Conservation (phyloP, 352 stramenopile species). For the Elongisporangium prolatum region DNA sequence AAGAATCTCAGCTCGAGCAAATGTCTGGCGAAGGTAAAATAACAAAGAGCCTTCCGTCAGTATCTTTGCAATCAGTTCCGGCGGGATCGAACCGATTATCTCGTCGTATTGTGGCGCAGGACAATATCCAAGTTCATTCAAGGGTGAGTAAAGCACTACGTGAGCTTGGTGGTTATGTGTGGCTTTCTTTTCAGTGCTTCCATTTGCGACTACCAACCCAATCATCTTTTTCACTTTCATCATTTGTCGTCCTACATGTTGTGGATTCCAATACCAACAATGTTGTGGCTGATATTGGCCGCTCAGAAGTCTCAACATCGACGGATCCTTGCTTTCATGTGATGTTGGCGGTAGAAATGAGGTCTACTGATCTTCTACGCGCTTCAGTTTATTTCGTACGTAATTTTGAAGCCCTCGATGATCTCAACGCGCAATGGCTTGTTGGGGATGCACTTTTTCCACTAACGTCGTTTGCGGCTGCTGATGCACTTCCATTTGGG, state of each 20-base stretch:
- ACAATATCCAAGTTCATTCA: neutral
- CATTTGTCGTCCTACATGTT: slow-evolving; percentile 68
- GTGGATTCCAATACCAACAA: slow-evolving; percentile 38
- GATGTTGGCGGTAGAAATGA: slow-evolving; percentile 68
- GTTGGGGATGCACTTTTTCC: slow-evolving; percentile 57
- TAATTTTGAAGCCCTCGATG: slow-evolving; percentile 41
- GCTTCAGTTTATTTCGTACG: slow-evolving; percentile 69
- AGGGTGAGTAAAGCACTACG: neutral
- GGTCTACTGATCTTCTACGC: slow-evolving; percentile 40
- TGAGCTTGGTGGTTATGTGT: slow-evolving; percentile 9
- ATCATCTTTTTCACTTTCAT: slow-evolving; percentile 31
- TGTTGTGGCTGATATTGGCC: slow-evolving; percentile 52
- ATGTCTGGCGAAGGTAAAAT: neutral
- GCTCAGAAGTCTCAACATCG: slow-evolving; percentile 67
- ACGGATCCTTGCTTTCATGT: slow-evolving; percentile 74
- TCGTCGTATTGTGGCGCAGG: neutral
- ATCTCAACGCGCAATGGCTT: slow-evolving; percentile 72
- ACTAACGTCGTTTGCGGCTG: slow-evolving; percentile 43
- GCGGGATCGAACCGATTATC: neutral
- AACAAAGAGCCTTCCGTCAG: neutral
- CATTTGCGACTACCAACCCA: slow-evolving; percentile 67
- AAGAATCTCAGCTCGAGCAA: neutral
- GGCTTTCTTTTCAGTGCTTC: slow-evolving; percentile 85
- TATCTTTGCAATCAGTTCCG: neutral
- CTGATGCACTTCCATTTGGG: slow-evolving; percentile 14